Base-by-base conservation (phyloP, 208 protist genomes). In the Wallacemonas collosoma region DNA sequence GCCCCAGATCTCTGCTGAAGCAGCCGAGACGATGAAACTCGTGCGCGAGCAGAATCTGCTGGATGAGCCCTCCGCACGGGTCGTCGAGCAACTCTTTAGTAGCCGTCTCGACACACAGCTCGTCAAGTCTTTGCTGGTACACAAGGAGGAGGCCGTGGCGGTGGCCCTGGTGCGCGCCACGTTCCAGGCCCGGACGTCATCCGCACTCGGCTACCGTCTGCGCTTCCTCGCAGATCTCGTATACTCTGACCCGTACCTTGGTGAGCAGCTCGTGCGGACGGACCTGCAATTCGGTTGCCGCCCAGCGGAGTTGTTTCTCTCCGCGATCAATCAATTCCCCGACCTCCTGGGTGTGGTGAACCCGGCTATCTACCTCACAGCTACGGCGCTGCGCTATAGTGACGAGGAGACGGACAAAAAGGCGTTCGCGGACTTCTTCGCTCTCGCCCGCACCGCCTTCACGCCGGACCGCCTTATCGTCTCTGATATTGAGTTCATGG, bases 161-260 rank as follows among this genome's bases (percentile, higher is more conserved):
- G 71, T 88, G 2, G 76, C 87, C 12, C 75, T 96, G 3, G 89
- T 93, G 68, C 79, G 79, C 15, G 73, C 90, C 4, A 80, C 77
- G 55, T 53, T 65, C n/a, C 69, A 61, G 38, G 76, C 86, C 0
- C 83, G 90, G 48, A 73, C 88, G 0, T 35, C 81, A 44, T 57
- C 80, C 56, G 75, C 89, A 35, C 73, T 93, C 47, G 88, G 89
- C 53, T 93, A 87, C 71, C 44, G 85, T 35, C 75, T 96, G 53
- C 89, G 88, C 70, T 91, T 96, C 72, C 79, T 96, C 38, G 86
- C 89, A 0, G 89, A 96, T 68, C 72, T 96, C 15, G 82, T 90
- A 8, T 77, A 80, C 43, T 75, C 68, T 14, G 78, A 82, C 54
- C 55, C 68, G 17, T 53, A 40, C 9, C 71, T 96, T 36, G 89